Percentiles rank a stretch among this genome's conserved stretches.
These are phyloP conservation scores for Farysia itapuensis DNA, from an alignment of 1,284 basidiomycete genomes.

Conservation along the genomic window DNA sequence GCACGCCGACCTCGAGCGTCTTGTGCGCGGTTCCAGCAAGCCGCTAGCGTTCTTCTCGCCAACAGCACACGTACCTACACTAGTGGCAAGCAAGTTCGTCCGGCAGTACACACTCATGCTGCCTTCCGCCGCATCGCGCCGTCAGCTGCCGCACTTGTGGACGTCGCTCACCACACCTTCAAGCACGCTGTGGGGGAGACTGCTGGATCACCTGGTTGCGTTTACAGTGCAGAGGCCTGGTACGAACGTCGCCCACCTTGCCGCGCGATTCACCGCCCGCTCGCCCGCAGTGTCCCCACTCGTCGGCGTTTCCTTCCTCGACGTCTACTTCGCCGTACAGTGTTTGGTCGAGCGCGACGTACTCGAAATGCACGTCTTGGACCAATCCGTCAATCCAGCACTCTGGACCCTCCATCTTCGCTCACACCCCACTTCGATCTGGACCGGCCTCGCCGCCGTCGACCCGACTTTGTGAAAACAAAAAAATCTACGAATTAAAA, in stretches of 20 bases:
- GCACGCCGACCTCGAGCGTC: not conserved
- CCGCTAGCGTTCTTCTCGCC: not conserved
- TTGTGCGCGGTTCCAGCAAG: too few relatives aligned
- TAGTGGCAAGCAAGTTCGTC: not conserved
- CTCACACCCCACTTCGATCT: not conserved
- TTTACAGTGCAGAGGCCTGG: conserved; percentile 8
- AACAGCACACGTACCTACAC: not conserved
- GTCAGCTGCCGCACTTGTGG: conserved; percentile 17
- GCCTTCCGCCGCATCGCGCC: not conserved
- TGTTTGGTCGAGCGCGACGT: too few relatives aligned
- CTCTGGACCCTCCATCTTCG: not conserved
- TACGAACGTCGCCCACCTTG: conserved; percentile 1
- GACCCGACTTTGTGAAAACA: too few relatives aligned
- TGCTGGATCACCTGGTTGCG: conserved; percentile 5
- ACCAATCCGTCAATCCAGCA: not conserved
- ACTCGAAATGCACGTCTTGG: too few relatives aligned
- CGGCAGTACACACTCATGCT: not conserved
- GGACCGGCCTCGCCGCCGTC: not conserved
- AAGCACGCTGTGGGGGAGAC: not conserved
- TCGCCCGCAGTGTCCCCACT: not conserved
- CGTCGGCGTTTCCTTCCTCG: not conserved
- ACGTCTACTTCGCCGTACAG: not conserved
- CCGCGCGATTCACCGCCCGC: conserved; percentile 2
- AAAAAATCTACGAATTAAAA: too few relatives aligned
- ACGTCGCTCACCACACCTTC: conserved; percentile 6